Conservation (phyloP, 768 basidiomycete species). For the Pisolithus albus region DNA sequence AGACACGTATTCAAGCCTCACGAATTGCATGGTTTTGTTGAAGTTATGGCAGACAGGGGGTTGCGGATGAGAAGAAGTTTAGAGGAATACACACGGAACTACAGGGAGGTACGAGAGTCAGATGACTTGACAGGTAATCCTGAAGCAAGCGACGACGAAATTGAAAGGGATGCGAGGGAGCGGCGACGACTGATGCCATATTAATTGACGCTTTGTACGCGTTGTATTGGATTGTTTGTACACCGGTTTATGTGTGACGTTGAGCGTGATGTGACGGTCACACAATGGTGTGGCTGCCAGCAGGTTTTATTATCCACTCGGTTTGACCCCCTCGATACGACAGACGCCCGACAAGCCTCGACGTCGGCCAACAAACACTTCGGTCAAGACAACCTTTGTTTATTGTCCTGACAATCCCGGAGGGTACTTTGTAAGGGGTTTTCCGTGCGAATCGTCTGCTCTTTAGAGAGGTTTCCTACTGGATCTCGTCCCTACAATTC, state of each 20-base stretch:
- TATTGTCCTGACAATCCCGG: background rate
- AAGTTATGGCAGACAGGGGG: conserved; percentile 73
- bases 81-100: conserved; percentile 35
- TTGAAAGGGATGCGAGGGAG: conserved; percentile 54
- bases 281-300: conserved; percentile 3
- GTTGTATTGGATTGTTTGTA: conserved; percentile 9
- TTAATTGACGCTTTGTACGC: conserved; percentile 25
- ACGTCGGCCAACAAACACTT: background rate
- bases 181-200: conserved; percentile 59
- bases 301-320: conserved; percentile 4
- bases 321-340: conserved; percentile 12
- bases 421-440: conserved; percentile 2
- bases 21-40: conserved; percentile 58
- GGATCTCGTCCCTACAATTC: background rate
- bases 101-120: conserved; percentile 16
- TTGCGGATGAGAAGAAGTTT: conserved; percentile 56
- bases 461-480: conserved; percentile 1
- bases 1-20: conserved; percentile 51
- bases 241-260: background rate
- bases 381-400: conserved; percentile 9
- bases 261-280: conserved; percentile 4
- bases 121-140: conserved; percentile 15
- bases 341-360: conserved; percentile 1
- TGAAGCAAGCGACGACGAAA: conserved; percentile 41
- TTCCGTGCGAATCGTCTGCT: conserved; percentile 3